phyloP scores from a whole-genome alignment of 2,329 filamentous ascomycete genomes.

The Aphanocladium album region DNA sequence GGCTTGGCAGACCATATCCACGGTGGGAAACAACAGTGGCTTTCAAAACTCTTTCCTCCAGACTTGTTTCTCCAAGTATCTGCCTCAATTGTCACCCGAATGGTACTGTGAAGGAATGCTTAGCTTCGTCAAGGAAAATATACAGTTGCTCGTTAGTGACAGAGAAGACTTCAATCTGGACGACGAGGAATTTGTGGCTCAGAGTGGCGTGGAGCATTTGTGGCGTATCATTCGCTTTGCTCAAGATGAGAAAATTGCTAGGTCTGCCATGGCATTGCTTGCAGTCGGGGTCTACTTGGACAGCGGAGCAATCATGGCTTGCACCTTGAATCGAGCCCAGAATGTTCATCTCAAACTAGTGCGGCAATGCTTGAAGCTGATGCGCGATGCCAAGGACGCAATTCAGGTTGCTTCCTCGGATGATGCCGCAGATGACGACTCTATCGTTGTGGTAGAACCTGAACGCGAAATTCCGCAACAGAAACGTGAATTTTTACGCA shows the following conservation, averaged over 20 bases:
- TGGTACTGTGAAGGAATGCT: conserved; percentile 59
- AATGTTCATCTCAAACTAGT: conserved; percentile 66
- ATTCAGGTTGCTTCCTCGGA: conserved; percentile 16
- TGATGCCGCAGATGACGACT: conserved; percentile 48
- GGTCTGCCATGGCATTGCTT: conserved; percentile 62
- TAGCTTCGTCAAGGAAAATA: conserved; percentile 54
- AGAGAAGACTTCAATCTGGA: conserved; percentile 42
- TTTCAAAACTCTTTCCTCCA: conserved; percentile 51
- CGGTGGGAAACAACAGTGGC: conserved; percentile 35
- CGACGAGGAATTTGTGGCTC: conserved; percentile 46
- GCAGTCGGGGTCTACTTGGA: conserved; percentile 67
- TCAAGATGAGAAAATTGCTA: conserved; percentile 59
- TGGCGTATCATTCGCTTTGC: conserved; percentile 77
- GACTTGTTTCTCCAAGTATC: conserved; percentile 49
- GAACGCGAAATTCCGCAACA: conserved; percentile 42
- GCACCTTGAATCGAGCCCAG: conserved; percentile 46
- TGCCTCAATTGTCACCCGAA: conserved; percentile 51
- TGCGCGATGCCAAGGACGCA: conserved; percentile 51
- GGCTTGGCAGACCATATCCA: conserved; percentile 65
- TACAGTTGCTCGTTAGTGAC: conserved; percentile 44
- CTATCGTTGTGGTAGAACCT: conserved; percentile 46
- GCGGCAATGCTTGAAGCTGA: conserved; percentile 65
- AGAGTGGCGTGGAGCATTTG: conserved; percentile 61
- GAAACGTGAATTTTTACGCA: conserved; percentile 62
- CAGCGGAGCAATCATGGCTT: conserved; percentile 44